phyloP scores from a whole-genome alignment of 768 basidiomycete genomes.

The Amylocystis lapponica region DNA sequence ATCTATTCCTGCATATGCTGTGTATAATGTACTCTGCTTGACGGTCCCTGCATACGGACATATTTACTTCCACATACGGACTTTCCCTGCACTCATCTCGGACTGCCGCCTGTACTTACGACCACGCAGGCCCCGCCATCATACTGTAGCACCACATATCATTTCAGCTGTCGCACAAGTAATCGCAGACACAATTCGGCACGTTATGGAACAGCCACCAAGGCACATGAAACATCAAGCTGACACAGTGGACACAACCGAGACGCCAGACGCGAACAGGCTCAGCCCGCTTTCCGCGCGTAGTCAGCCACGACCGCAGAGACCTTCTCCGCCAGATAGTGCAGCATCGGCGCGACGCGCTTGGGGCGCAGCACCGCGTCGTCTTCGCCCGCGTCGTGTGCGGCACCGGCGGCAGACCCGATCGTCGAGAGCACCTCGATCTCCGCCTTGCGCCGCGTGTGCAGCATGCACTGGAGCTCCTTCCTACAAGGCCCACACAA shows the following conservation, averaged over 20 bases:
- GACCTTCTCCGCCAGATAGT: slow-evolving; percentile 22
- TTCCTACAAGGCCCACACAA: slow-evolving; percentile 39
- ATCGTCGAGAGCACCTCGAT: slow-evolving; percentile 60
- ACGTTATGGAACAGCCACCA: too few species aligned
- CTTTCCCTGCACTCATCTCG: too few species aligned
- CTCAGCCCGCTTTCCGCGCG: slow-evolving; percentile 1
- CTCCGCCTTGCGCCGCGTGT: slow-evolving; percentile 85
- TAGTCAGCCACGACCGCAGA: slow-evolving; percentile 2
- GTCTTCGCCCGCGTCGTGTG: slow-evolving; percentile 1
- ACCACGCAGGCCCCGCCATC: too few species aligned
- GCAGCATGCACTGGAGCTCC: slow-evolving; percentile 77
- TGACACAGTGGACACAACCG: background rate
- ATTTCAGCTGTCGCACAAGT: too few species aligned
- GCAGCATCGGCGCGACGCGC: slow-evolving; percentile 14
- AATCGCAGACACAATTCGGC: too few species aligned
- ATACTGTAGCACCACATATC: too few species aligned
- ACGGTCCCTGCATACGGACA: too few species aligned
- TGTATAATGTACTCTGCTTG: too few species aligned
- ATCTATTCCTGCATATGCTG: too few species aligned
- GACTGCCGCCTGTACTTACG: too few species aligned
- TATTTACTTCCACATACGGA: too few species aligned
- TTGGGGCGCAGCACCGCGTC: background rate
- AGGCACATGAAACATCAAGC: too few species aligned
- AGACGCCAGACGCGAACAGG: background rate
- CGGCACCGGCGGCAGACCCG: background rate